A percentile compares a stretch with the other conserved stretches of the same genome.
Conservation (phyloP, 495 filamentous ascomycete species). For the Aspergillus ellipticus region DNA sequence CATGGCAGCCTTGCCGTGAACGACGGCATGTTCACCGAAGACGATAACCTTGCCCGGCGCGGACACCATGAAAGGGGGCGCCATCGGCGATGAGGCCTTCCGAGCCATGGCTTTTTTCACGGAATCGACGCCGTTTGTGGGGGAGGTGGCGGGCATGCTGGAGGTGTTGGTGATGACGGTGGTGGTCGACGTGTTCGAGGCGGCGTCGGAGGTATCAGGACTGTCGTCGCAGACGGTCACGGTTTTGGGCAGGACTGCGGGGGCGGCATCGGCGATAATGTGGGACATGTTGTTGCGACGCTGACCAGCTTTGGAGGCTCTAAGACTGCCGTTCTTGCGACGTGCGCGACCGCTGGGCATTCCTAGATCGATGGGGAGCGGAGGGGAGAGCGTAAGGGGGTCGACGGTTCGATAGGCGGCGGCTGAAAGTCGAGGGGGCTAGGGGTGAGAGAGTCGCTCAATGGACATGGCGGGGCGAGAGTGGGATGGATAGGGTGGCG, state of each 20-base stretch:
- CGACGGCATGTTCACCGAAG: conserved; percentile 94
- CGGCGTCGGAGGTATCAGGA: conserved; percentile 16
- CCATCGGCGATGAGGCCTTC: conserved; percentile 50
- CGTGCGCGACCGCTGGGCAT: conserved; percentile 20
- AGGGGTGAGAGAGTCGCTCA: conserved; percentile 2
- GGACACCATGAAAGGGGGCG: conserved; percentile 94
- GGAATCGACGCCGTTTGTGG: conserved; percentile 16
- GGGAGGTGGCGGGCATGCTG: conserved; percentile 23
- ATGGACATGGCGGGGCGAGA: background rate
- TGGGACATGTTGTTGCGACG: conserved; percentile 24
- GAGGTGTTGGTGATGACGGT: conserved; percentile 19
- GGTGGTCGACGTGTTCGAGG: conserved; percentile 15
- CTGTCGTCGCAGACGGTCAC: conserved; percentile 19
- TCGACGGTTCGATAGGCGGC: background rate
- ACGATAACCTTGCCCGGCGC: conserved; percentile 97
- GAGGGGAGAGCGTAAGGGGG: conserved; percentile 1
- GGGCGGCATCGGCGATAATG: conserved; percentile 17
- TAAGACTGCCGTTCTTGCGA: conserved; percentile 22
- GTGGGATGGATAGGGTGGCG: background rate
- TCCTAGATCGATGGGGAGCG: background rate
- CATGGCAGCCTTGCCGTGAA: conserved; percentile 93
- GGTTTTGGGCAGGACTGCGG: conserved; percentile 13
- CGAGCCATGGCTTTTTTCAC: conserved; percentile 30
- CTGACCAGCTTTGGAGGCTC: conserved; percentile 9
- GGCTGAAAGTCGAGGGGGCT: background rate